Evolutionary conservation across 306 rosid genomes (phyloP).

Genomic region (Datisca glomerata): DNA sequence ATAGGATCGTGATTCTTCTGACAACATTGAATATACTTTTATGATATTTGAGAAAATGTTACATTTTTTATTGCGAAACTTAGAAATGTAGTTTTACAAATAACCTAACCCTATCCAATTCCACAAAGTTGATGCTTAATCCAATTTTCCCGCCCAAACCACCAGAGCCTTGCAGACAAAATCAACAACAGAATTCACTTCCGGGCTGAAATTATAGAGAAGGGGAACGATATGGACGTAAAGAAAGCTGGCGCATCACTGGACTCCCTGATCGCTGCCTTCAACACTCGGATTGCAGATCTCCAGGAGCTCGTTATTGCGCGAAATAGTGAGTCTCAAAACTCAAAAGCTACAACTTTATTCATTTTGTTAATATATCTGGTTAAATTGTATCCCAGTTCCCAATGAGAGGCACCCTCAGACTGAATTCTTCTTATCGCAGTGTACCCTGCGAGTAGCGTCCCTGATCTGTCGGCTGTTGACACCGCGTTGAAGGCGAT

Average conservation of each 20-base stretch:
- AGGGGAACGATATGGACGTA: slow-evolving; percentile 31
- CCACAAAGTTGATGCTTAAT: no score
- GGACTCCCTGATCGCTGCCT: slow-evolving; percentile 45
- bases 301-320: slow-evolving; percentile 89
- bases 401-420: neutral
- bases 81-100: no score
- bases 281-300: slow-evolving; percentile 58
- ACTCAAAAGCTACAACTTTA: no score
- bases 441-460: slow-evolving; percentile 78
- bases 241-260: slow-evolving; percentile 49
- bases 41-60: no score
- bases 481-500: slow-evolving; percentile 56
- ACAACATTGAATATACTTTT: no score
- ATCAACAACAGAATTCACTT: no score
- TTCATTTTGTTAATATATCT: no score
- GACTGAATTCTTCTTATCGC: slow-evolving; percentile 1
- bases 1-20: no score
- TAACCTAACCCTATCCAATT: no score
- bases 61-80: no score
- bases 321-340: slow-evolving; percentile 55
- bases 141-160: neutral
- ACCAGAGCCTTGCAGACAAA: no score
- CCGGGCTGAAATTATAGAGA: neutral
- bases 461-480: slow-evolving; percentile 61
- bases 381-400: no score